Evolutionary conservation across 176 grass and related monocot genomes (phyloP).

Genomic region (Oryza meyeriana): DNA sequence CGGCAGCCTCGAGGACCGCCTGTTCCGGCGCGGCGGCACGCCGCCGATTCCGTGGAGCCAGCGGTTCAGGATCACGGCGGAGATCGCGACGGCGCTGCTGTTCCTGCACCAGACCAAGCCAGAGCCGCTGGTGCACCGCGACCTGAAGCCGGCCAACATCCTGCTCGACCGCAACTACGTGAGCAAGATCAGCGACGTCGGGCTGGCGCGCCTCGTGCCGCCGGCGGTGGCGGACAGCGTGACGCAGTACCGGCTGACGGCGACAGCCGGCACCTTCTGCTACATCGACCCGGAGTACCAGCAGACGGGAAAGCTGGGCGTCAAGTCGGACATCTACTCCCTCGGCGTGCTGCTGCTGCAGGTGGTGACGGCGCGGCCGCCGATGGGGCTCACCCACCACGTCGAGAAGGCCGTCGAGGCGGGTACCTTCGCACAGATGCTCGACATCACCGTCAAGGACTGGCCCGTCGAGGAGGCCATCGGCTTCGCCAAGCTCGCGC

Average conservation of each 20-base stretch:
- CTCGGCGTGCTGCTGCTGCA: constrained; percentile 92
- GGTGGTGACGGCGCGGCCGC: constrained; percentile 62
- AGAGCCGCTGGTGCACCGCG: constrained; percentile 87
- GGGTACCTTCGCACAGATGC: constrained; percentile 62
- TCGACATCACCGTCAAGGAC: constrained; percentile 68
- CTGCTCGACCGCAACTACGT: constrained; percentile 91
- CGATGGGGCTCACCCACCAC: constrained; percentile 91
- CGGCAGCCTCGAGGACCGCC: constrained; percentile 87
- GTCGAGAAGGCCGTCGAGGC: constrained; percentile 76
- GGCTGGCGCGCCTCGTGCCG: constrained; percentile 75
- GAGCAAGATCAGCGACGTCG: constrained; percentile 98
- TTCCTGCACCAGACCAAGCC: constrained; percentile 92
- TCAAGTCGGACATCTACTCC: constrained; percentile 95
- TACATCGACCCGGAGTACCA: constrained; percentile 99
- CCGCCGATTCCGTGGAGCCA: constrained; percentile 58
- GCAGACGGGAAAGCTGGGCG: constrained; percentile 82
- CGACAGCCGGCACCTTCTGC: constrained; percentile 90
- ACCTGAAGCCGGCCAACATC: constrained; percentile 94
- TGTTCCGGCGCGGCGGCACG: constrained; percentile 65
- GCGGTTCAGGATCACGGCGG: constrained; percentile 76
- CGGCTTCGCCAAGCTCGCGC: constrained; percentile 62
- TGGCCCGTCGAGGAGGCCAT: constrained; percentile 85
- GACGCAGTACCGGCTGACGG: constrained; percentile 83
- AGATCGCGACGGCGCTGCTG: constrained; percentile 74
- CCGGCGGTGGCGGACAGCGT: constrained; percentile 75